phyloP scores from a whole-genome alignment of 352 stramenopile genomes.

The Phytophthora macrochlamydospora region DNA sequence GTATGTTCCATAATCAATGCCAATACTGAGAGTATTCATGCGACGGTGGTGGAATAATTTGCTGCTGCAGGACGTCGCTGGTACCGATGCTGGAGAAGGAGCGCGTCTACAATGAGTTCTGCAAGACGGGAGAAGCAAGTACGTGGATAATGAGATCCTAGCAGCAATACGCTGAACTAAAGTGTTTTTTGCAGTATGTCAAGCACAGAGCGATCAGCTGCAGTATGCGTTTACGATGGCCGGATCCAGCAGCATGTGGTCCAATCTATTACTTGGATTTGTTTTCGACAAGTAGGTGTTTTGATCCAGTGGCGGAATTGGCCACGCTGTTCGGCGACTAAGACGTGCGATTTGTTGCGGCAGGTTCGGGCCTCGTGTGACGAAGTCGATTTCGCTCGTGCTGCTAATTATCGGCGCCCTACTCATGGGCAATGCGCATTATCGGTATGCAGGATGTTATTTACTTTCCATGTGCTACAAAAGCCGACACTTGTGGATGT shows the following conservation, averaged over 20 bases:
- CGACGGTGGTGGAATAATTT: not conserved
- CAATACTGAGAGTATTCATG: not conserved
- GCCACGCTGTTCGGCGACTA: constrained; percentile 3
- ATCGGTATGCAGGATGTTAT: constrained; percentile 24
- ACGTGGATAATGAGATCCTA: constrained; percentile 6
- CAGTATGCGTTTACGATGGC: constrained; percentile 71
- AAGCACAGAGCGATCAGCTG: constrained; percentile 55
- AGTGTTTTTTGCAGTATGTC: constrained; percentile 39
- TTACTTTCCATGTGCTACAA: not conserved
- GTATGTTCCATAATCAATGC: constrained; percentile 17
- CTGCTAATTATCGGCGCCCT: constrained; percentile 52
- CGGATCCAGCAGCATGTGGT: constrained; percentile 64
- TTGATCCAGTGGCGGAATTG: not conserved
- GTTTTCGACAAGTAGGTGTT: constrained; percentile 56
- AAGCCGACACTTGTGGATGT: too few species aligned
- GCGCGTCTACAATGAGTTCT: constrained; percentile 63
- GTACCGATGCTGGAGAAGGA: constrained; percentile 65
- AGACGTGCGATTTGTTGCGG: not conserved
- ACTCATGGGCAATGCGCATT: constrained; percentile 57
- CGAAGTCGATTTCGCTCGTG: constrained; percentile 57
- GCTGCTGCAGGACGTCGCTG: constrained; percentile 51
- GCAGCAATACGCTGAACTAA: too few species aligned
- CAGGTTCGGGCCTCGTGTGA: constrained; percentile 59
- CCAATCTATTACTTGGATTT: constrained; percentile 64
- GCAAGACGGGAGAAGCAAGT: constrained; percentile 42